phyloP scores from a whole-genome alignment of 2,329 filamentous ascomycete species.

The Lizonia empirigonia region DNA sequence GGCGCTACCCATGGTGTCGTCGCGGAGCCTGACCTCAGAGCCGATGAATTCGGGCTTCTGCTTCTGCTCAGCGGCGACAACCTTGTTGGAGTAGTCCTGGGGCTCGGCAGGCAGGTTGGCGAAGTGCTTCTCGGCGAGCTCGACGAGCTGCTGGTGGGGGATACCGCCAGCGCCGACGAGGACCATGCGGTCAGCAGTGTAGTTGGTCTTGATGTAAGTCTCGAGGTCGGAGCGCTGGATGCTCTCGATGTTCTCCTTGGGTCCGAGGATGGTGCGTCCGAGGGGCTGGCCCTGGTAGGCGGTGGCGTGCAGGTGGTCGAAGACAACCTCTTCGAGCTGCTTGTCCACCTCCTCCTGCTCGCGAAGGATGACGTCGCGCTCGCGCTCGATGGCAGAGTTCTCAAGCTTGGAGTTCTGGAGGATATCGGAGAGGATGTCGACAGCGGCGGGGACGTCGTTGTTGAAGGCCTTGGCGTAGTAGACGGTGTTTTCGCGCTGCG shows the following conservation, averaged over 20 bases:
- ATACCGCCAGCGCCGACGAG: conserved; percentile 94
- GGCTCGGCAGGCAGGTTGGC: conserved; percentile 75
- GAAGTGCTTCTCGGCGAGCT: conserved; percentile 97
- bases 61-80: conserved; percentile 75
- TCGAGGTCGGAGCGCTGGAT: conserved; percentile 89
- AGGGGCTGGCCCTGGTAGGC: conserved; percentile 96
- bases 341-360: conserved; percentile 99
- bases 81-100: conserved; percentile 73
- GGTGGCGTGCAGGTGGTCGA: conserved; percentile 97
- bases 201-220: conserved; percentile 99
- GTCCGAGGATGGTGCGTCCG: conserved; percentile 95
- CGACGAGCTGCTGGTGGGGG: conserved; percentile 90
- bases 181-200: conserved; percentile 99
- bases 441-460: conserved; percentile 91
- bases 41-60: conserved; percentile 92
- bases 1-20: conserved; percentile 93
- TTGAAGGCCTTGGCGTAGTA: conserved; percentile 99
- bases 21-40: conserved; percentile 92
- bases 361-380: conserved; percentile 97
- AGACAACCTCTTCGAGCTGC: conserved; percentile 98
- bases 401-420: conserved; percentile 99
- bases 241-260: conserved; percentile 96
- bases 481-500: conserved; percentile 93
- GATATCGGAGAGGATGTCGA: conserved; percentile 98
- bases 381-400: conserved; percentile 87